Conservation (phyloP, 2,329 filamentous ascomycete species). For the Fusarium sp. region DNA sequence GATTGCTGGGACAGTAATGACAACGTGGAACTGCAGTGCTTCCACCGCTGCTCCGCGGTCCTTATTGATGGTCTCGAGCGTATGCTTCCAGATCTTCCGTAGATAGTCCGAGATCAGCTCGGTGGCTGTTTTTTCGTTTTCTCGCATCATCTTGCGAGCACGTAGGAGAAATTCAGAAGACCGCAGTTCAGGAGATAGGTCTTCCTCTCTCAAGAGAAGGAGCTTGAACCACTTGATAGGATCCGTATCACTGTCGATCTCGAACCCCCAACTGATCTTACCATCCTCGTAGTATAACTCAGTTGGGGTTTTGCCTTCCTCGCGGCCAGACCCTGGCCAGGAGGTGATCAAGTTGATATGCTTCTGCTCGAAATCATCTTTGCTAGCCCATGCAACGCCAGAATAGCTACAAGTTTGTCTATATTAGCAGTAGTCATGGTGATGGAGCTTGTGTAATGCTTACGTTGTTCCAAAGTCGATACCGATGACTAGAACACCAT, state of each 20-base stretch:
- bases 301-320: constrained; percentile 1
- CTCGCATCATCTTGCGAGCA: neutral
- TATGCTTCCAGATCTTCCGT: neutral
- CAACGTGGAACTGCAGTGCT: neutral
- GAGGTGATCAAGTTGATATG: constrained; percentile 1
- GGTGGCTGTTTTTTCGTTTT: neutral
- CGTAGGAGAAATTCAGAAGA: neutral
- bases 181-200: neutral
- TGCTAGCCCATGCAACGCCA: constrained; percentile 2
- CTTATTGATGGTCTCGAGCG: neutral
- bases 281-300: neutral
- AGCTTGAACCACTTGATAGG: constrained; percentile 8
- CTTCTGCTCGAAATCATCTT: neutral
- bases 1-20: constrained; percentile 4
- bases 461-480: constrained; percentile 7
- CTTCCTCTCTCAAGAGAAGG: neutral
- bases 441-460: neutral
- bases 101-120: neutral
- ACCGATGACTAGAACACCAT: constrained; percentile 1
- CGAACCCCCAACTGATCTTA: neutral
- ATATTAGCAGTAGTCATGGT: no score
- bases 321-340: neutral
- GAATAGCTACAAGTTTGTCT: neutral
- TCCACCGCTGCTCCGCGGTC: constrained; percentile 1
- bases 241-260: neutral